Conservation (phyloP, 176 grass and related monocot species). For the Oryza officinalis region DNA sequence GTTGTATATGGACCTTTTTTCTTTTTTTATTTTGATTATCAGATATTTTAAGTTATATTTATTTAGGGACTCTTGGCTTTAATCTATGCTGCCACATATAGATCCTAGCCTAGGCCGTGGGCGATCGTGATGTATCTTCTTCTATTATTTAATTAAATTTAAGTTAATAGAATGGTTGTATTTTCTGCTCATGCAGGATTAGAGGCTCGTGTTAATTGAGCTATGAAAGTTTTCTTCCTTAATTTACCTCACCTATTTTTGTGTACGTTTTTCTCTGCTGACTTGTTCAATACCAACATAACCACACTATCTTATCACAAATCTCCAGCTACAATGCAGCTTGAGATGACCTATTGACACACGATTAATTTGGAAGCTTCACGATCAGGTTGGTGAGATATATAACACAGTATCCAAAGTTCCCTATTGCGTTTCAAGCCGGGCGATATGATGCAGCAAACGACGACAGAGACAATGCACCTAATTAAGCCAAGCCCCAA, state of each 20-base stretch:
- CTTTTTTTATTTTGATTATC: too few species aligned
- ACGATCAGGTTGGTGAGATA: neutral
- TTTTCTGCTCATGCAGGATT: neutral
- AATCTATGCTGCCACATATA: too few species aligned
- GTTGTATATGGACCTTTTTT: too few species aligned
- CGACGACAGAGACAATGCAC: constrained; percentile 3
- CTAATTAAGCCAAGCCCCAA: neutral
- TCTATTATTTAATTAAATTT: too few species aligned
- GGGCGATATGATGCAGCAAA: neutral
- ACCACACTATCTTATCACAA: neutral
- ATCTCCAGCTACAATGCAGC: neutral
- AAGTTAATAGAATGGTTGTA: neutral
- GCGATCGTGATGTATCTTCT: too few species aligned
- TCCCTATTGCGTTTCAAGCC: neutral
- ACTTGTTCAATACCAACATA: neutral
- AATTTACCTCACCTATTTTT: neutral
- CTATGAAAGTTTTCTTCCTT: neutral
- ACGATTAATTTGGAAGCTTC: neutral
- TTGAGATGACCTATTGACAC: neutral
- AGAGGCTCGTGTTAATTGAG: neutral
- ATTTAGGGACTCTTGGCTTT: too few species aligned
- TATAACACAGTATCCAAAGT: neutral
- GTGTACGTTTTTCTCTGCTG: neutral
- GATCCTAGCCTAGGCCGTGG: too few species aligned
- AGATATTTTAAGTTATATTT: too few species aligned